These are phyloP conservation scores for Zalaria sp. DNA, from an alignment of 2,329 filamentous ascomycete species.

Conservation along the genomic window DNA sequence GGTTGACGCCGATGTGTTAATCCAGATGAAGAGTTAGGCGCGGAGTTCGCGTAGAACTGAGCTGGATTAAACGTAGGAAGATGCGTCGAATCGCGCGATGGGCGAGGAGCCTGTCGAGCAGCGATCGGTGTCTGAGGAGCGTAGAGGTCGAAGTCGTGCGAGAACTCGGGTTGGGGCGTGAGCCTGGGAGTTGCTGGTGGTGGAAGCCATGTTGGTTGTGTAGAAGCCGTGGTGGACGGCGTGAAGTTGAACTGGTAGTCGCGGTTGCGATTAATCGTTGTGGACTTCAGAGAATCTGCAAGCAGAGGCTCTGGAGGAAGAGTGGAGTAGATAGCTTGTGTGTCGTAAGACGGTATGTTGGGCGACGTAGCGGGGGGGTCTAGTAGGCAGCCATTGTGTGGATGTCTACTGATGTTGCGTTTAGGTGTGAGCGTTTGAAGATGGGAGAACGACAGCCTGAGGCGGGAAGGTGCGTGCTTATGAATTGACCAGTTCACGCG, in stretches of 20 bases:
- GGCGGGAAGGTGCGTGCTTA: too few species aligned
- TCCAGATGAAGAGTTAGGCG: conserved; percentile 1
- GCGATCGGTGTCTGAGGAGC: conserved; percentile 25
- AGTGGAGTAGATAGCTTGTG: conserved; percentile 7
- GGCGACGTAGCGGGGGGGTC: conserved; percentile 4
- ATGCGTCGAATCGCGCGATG: conserved; percentile 38
- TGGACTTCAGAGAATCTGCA: conserved; percentile 43
- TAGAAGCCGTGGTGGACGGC: conserved; percentile 74
- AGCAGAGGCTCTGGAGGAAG: conserved; percentile 16
- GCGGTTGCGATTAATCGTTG: conserved; percentile 32
- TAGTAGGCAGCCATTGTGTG: conserved; percentile 9
- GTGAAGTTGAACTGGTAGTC: conserved; percentile 47
- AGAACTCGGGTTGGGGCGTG: conserved; percentile 34
- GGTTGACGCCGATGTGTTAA: conserved; percentile 5
- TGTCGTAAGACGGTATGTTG: conserved; percentile 4
- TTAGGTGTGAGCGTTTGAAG: too few species aligned
- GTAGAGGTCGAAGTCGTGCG: conserved; percentile 69
- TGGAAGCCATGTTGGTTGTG: conserved; percentile 64
- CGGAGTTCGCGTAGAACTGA: neutral
- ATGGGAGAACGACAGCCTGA: too few species aligned
- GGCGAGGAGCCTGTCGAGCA: conserved; percentile 27
- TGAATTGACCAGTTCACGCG: too few species aligned
- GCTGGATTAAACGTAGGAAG: conserved; percentile 42
- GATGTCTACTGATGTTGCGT: conserved; percentile 1
- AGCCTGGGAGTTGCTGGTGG: conserved; percentile 35